Base-by-base conservation (phyloP, 768 basidiomycete species). In the Amanita phalloides region DNA sequence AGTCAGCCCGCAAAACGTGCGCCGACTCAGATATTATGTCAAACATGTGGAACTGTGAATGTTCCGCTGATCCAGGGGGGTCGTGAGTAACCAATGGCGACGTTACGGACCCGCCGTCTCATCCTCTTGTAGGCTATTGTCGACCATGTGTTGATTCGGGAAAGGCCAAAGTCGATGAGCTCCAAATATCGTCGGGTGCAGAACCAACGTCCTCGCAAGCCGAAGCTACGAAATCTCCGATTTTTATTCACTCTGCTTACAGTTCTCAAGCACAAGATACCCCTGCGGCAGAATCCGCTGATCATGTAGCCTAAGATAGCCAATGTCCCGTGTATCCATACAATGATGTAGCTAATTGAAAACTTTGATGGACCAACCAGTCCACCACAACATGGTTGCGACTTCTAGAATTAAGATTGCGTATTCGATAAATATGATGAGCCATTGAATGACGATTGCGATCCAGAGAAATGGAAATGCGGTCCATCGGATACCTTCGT, bases 1-100 rank as follows among this genome's bases (percentile, higher is more conserved):
- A 52, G 1, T 36, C 51, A 45, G 44, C 13, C 36, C 43, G 30
- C 26, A 9, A 52, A 52, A 28, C 42, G 41, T 10, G 30, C 35
- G 28, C 28, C 53, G 33, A 2, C 43, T 5, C 62, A 70, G 11
- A 71, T 77, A 8, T 67, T 70, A 30, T 89, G 86, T 55, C 66
- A 73, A 36, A 66, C 76, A 5, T 89, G 86, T 62, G 75, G 76
- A 41, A 74, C 78, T 61, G 77, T 74, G 13, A 82, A 85, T 59
- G 86, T 88, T 11, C 86, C 86, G 6, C 70, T 89, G n/a, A 77
- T 87, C 48, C 71, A 82, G 61, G 84, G 84, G 53, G 86, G 86
- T 38, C 74, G 86, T 87, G 57, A 73, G 85, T 74, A 23, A 4
- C 49, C 13, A 17, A n/a, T 46, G 46, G 6, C 6, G 43, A 17